Base-by-base conservation (phyloP, 208 protist genomes). In the Crithidia expoeki region DNA sequence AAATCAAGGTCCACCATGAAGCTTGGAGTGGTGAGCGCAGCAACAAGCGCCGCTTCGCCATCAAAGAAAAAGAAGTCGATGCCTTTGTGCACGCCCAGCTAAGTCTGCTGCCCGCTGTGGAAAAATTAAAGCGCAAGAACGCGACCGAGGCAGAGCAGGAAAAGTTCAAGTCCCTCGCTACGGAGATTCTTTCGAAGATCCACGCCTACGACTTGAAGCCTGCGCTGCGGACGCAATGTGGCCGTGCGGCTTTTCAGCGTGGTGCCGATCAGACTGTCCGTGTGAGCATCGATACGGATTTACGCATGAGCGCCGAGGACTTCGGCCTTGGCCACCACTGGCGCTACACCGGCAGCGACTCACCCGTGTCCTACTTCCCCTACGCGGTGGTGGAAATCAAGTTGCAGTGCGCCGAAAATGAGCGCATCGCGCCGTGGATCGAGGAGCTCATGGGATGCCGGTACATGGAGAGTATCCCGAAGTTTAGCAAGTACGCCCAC, bases 401-500 rank as follows among this genome's bases (percentile, higher is more conserved):
- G 72, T 81, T 96, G 68, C 88, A 94, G 75, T 96, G 88, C 63
- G 79, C 83, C 10, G 88, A 96, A 72, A 96, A 96, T 59, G 92
- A 96, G 65, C 83, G 83, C 55, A 94, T 96, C 51, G 85, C 86
- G 2, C 87, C 92, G 42, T 96, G 92, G 89, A 94, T 94, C 51
- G 92, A 94, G 64, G 88, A 96, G 74, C 75, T 96, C 56, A 96
- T 96, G 92, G 66, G 79, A 33, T 96, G 91, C 65, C 84, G 91
- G 21, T 89, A 90, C 81, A 96, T 96, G 91, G 92, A 96, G 69
- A 86, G 87, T 66, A 74, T 94, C 9, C 89, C 89, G 27, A 96
- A 96, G 71, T 96, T 94, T 63, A 94, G 87, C 74, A 96, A 96
- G 75, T 96, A 96, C 72, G 87, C 85, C 6, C 92, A 96, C 72